Conservation (phyloP, 345 rosid species). For the Punica granatum region DNA sequence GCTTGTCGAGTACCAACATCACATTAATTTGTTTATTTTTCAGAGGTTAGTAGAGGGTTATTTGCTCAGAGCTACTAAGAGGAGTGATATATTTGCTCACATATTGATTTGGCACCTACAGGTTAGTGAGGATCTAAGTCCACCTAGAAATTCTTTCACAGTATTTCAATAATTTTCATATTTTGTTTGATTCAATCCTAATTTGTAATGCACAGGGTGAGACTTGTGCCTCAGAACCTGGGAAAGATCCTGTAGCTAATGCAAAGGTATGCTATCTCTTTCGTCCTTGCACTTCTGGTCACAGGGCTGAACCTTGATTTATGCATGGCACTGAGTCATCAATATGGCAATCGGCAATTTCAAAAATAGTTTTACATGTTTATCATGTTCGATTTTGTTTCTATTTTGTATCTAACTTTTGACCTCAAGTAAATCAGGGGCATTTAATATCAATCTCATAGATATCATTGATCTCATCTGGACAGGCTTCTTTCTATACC, state of each 20-base stretch:
- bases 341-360: too few relatives aligned
- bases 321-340: not conserved
- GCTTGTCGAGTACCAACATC: not conserved
- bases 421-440: not conserved
- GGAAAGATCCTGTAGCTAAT: slow-evolving; percentile 41
- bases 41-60: slow-evolving; percentile 96
- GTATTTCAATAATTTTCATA: not conserved
- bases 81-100: slow-evolving; percentile 96
- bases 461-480: too few relatives aligned
- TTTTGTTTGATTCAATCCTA: not conserved
- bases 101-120: slow-evolving; percentile 97
- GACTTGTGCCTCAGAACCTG: slow-evolving; percentile 50
- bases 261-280: slow-evolving; percentile 43
- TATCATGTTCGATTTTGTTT: not conserved
- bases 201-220: slow-evolving; percentile 57
- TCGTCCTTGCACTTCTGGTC: not conserved
- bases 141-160: not conserved
- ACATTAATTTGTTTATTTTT: slow-evolving; percentile 12
- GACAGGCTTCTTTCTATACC: too few relatives aligned
- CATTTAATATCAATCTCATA: not conserved
- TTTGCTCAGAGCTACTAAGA: slow-evolving; percentile 92
- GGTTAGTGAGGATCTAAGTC: slow-evolving; percentile 33
- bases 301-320: not conserved
- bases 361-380: too few relatives aligned
- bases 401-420: not conserved